A percentile compares a stretch with the other conserved stretches of the same genome.
Evolutionary conservation across 2,329 filamentous ascomycete species (phyloP).

Genomic region (Paraphoma chrysanthemicola): DNA sequence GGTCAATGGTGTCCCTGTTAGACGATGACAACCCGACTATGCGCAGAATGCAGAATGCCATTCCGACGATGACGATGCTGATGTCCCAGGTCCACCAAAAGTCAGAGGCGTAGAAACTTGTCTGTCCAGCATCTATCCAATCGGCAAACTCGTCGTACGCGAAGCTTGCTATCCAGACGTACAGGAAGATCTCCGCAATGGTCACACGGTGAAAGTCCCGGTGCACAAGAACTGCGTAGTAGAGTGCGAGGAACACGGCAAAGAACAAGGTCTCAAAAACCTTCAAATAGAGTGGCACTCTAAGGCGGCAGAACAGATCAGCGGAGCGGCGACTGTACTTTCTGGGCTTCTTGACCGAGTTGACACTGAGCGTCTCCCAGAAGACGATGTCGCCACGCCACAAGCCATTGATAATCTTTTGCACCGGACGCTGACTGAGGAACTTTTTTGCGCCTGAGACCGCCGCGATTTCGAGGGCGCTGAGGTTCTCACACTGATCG

Average conservation of each 20-base stretch:
- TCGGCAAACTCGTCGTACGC: constrained; percentile 80
- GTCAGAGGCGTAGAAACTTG: constrained; percentile 63
- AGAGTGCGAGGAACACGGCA: constrained; percentile 75
- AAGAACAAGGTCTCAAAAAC: constrained; percentile 86
- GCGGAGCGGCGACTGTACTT: constrained; percentile 68
- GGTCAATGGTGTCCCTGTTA: constrained; percentile 70
- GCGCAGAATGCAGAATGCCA: constrained; percentile 73
- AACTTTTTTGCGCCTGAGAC: constrained; percentile 85
- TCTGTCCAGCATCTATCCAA: constrained; percentile 80
- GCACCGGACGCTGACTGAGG: constrained; percentile 78
- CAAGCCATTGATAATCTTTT: constrained; percentile 82
- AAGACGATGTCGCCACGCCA: constrained; percentile 86
- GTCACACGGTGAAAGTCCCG: constrained; percentile 72
- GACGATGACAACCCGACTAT: constrained; percentile 69
- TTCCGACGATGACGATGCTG: constrained; percentile 73
- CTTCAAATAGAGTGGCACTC: constrained; percentile 86
- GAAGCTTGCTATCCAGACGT: constrained; percentile 87
- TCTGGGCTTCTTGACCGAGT: constrained; percentile 76
- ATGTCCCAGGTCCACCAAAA: constrained; percentile 45
- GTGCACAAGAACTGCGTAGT: constrained; percentile 85
- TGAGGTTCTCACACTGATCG: constrained; percentile 77
- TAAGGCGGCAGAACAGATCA: constrained; percentile 66
- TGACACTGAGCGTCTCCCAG: constrained; percentile 78
- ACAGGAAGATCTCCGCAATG: constrained; percentile 73
- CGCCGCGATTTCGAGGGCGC: constrained; percentile 85